Conservation (phyloP, 73 alveolate species). For the Durusdinium trenchii region DNA sequence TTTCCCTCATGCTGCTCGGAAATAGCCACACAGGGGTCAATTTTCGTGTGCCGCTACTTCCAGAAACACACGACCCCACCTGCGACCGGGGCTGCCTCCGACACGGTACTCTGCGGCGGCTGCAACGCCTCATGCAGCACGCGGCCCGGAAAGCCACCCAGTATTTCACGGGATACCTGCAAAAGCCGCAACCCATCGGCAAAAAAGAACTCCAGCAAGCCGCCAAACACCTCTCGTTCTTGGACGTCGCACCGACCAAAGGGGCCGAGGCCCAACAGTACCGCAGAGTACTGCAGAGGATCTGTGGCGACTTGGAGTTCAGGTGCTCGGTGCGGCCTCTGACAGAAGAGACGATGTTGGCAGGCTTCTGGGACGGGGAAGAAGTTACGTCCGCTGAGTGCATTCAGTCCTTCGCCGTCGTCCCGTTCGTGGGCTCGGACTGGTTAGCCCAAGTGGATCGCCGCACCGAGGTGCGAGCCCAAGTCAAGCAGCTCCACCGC, state of each 20-base stretch:
- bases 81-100: neutral
- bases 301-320: neutral
- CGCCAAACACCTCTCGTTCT: neutral
- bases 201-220: neutral
- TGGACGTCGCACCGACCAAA: neutral
- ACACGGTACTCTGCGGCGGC: neutral
- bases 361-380: neutral
- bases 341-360: neutral
- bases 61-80: neutral
- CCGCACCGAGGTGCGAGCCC: neutral
- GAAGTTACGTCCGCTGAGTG: neutral
- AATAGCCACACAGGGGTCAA: neutral
- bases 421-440: neutral
- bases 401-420: neutral
- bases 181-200: neutral
- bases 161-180: neutral
- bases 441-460: neutral
- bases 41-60: neutral
- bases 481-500: neutral
- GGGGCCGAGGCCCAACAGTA: neutral
- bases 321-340: no score
- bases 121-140: neutral
- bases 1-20: neutral
- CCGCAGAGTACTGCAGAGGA: neutral
- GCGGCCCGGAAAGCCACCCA: neutral